These are phyloP conservation scores for Pezizomycotina sp. DNA, from an alignment of 2,329 filamentous ascomycete species.

Conservation along the genomic window DNA sequence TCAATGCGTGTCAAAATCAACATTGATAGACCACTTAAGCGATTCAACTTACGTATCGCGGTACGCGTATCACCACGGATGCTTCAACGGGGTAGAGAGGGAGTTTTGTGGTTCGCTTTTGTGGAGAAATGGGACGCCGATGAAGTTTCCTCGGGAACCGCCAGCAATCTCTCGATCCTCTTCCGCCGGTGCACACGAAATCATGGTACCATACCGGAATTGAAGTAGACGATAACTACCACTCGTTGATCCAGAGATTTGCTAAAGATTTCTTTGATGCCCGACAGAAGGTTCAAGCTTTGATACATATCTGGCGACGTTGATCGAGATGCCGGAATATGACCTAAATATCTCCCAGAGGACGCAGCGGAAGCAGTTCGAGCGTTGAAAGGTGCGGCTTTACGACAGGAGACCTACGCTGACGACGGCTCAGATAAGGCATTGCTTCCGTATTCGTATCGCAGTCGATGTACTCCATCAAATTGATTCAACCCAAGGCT, in stretches of 20 bases:
- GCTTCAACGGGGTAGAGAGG: slow-evolving; percentile 12
- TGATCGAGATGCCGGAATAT: slow-evolving; percentile 3
- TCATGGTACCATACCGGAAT: slow-evolving; percentile 20
- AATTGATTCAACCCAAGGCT: too few relatives aligned
- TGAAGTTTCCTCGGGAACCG: not conserved
- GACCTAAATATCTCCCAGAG: not conserved
- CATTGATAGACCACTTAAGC: not conserved
- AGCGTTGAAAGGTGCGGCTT: not conserved
- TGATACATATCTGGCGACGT: not conserved
- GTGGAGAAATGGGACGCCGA: slow-evolving; percentile 4
- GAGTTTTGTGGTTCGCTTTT: slow-evolving; percentile 14
- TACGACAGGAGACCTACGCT: slow-evolving; percentile 4
- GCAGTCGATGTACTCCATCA: too few relatives aligned
- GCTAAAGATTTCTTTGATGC: not conserved
- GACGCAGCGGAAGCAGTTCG: not conserved
- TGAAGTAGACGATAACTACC: not conserved
- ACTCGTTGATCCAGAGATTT: not conserved
- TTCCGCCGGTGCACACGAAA: slow-evolving; percentile 11
- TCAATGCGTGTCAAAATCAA: slow-evolving; percentile 1
- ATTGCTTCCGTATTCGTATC: slow-evolving; percentile 4
- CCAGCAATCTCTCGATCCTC: not conserved
- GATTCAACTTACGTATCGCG: not conserved
- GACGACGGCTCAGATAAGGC: not conserved
- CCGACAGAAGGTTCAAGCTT: not conserved
- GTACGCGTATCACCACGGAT: slow-evolving; percentile 20